Evolutionary conservation across 257 asterid genomes (phyloP).

Genomic region (Prunella vulgaris): DNA sequence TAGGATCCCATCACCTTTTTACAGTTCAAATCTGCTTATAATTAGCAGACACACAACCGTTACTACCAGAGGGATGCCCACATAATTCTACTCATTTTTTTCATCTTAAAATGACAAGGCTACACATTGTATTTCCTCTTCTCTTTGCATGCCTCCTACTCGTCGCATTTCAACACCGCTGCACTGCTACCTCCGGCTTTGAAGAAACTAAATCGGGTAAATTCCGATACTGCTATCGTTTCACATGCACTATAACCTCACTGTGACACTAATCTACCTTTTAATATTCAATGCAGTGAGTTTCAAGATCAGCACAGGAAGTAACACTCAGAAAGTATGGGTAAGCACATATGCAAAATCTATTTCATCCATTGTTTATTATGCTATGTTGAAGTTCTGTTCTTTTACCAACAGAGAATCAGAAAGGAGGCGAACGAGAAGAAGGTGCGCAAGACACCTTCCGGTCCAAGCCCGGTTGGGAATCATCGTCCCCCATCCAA

Average conservation of each 20-base stretch:
- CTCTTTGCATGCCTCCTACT: conserved; percentile 38
- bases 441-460: conserved; percentile 46
- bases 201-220: conserved; percentile 42
- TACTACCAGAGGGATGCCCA: conserved; percentile 25
- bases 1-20: conserved; percentile 40
- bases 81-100: conserved; percentile 15
- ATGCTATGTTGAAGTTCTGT: not conserved
- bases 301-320: conserved; percentile 30
- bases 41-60: conserved; percentile 26
- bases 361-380: not conserved
- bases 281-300: conserved; percentile 32
- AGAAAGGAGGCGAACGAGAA: conserved; percentile 31
- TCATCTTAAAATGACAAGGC: conserved; percentile 35
- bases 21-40: conserved; percentile 30
- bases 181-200: conserved; percentile 20
- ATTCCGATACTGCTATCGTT: not conserved
- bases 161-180: conserved; percentile 30
- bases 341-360: conserved; percentile 30
- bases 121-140: conserved; percentile 24
- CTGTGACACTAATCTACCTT: not conserved
- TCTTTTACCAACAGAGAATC: conserved; percentile 21
- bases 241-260: not conserved
- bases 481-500: conserved; percentile 57
- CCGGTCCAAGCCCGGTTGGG: conserved; percentile 67
- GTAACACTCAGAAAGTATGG: conserved; percentile 22